Evolutionary conservation across 1,284 basidiomycete genomes (phyloP).

Genomic region (Pholiota adiposa): DNA sequence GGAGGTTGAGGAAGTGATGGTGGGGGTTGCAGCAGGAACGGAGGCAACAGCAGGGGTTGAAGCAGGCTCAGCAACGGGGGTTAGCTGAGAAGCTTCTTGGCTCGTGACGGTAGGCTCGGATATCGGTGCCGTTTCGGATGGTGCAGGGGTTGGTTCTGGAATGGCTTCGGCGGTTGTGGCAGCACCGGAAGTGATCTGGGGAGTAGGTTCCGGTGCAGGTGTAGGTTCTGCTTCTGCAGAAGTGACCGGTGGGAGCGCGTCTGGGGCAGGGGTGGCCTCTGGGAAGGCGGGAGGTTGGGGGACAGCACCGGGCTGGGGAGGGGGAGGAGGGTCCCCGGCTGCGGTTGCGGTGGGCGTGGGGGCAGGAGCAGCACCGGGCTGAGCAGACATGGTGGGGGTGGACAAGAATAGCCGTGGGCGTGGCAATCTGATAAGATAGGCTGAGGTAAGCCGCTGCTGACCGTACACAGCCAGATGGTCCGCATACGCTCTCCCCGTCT

Average conservation of each 20-base stretch:
- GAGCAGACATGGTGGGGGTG: constrained; percentile 9
- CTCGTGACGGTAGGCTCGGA: not conserved
- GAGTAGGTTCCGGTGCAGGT: constrained; percentile 7
- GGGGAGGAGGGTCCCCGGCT: constrained; percentile 6
- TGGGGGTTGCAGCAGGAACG: not conserved
- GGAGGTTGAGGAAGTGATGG: not conserved
- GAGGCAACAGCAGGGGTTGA: not conserved
- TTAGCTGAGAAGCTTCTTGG: constrained; percentile 11
- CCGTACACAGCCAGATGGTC: constrained; percentile 12
- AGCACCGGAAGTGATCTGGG: not conserved
- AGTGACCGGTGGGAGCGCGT: constrained; percentile 14
- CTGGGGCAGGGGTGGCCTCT: constrained; percentile 1
- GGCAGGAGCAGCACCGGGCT: not conserved
- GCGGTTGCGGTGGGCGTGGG: constrained; percentile 1
- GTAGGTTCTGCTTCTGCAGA: constrained; percentile 5
- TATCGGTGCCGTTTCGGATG: constrained; percentile 13
- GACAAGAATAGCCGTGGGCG: not conserved
- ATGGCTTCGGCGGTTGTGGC: not conserved
- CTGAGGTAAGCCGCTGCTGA: constrained; percentile 4
- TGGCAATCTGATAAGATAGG: constrained; percentile 13
- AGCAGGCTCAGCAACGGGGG: not conserved
- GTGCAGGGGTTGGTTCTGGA: constrained; percentile 5
- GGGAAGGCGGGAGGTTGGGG: not conserved
- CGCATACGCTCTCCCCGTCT: no score
- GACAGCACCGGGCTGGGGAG: constrained; percentile 4